These are phyloP conservation scores for Dothidotthia symphoricarpi DNA, from an alignment of 2,329 filamentous ascomycete genomes.

Conservation along the genomic window DNA sequence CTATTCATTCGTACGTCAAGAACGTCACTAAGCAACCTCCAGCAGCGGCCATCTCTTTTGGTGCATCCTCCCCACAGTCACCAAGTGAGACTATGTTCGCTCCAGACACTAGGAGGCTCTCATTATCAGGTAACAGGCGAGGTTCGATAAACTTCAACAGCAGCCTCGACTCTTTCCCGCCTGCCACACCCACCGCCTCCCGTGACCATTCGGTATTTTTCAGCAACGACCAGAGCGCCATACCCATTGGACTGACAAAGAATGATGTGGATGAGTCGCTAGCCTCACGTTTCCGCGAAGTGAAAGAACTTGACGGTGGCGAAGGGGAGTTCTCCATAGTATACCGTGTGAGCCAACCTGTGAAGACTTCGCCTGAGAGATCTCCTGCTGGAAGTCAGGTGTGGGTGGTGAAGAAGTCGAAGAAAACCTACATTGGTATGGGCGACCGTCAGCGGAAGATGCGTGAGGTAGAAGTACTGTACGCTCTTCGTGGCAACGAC, in stretches of 20 bases:
- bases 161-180: conserved; percentile 56
- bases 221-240: conserved; percentile 60
- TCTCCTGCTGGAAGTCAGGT: conserved; percentile 48
- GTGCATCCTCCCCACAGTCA: conserved; percentile 69
- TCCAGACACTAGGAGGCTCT: conserved; percentile 77
- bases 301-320: conserved; percentile 67
- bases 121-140: conserved; percentile 64
- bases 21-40: conserved; percentile 39
- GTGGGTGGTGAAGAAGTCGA: conserved; percentile 92
- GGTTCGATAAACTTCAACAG: conserved; percentile 41
- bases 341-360: conserved; percentile 67
- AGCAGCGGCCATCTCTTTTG: conserved; percentile 57
- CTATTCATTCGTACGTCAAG: conserved; percentile 3
- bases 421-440: conserved; percentile 71
- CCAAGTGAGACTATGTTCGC: conserved; percentile 72
- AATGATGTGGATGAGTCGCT: conserved; percentile 74
- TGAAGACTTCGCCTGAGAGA: conserved; percentile 27
- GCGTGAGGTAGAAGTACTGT: conserved; percentile 77
- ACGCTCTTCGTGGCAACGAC: conserved; percentile 73
- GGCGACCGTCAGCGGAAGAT: conserved; percentile 81
- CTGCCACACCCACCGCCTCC: conserved; percentile 77
- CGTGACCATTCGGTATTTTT: conserved; percentile 59
- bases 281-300: conserved; percentile 72
- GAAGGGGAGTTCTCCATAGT: conserved; percentile 93
- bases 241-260: conserved; percentile 59